Base-by-base conservation (phyloP, 2,329 filamentous ascomycete genomes). In the Lomentospora prolificans region DNA sequence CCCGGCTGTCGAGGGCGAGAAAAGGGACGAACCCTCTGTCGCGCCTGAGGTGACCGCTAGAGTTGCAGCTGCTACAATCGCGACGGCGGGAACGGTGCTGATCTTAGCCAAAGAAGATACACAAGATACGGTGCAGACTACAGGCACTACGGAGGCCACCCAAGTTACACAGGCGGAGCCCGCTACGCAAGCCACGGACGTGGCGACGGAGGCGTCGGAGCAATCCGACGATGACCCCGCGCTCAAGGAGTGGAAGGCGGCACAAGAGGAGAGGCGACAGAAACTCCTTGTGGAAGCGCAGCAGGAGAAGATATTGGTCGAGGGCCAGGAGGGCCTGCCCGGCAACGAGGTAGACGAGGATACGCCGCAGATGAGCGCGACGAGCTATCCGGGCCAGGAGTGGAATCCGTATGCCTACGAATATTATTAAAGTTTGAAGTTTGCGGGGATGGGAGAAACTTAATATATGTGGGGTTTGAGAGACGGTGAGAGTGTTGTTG, bases 331-430 rank as follows among this genome's bases (percentile, higher is more conserved):
- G 48, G 55, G 51, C 10, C 55, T 59, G 30, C 57, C 58, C 17
- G 60, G 57, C 5, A 58, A 66, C 46, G 65, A 69, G 7, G 69
- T 67, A 5, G 65, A 68, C 24, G 69, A 69, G 27, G 68, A 69
- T 53, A 64, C 62, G 51, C 67, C 71, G 63, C 76, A 75, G 57
- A 87, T 88, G 85, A 78, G 74, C 51, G 84, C 83, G 5, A 84
- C 82, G 10, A 83, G 79, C 64, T 88, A 87, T 66, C 85, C 85
- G 0, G 85, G 85, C 0, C 82, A 86, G 69, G 84, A 87, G 66
- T 88, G 85, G 84, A 80, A 80, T 61, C 82, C 82, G 2, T 80
- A 78, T 30, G 68, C 36, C 3, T 50, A 53, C n/a, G 52, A 54
- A 24, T 54, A 36, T 54, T 54, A 54, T 24, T 46, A 46, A 2